Conservation (phyloP, 176 grass and related monocot species). For the Zea luxurians region DNA sequence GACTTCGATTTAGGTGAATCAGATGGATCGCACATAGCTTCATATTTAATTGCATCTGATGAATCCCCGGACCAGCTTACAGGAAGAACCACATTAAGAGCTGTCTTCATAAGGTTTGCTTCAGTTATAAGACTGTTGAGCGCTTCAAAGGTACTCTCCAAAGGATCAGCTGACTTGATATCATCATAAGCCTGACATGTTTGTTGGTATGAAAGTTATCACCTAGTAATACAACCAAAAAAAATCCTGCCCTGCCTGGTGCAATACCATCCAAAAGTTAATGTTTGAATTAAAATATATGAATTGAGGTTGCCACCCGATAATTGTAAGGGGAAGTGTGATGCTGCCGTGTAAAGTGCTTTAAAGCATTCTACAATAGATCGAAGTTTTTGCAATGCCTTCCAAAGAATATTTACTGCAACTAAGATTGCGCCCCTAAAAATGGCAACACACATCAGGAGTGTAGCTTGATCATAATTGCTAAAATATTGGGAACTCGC, state of each 20-base stretch:
- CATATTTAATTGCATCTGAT: constrained; percentile 53
- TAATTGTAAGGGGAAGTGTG: neutral
- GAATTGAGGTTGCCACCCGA: neutral
- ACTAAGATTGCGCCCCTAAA: neutral
- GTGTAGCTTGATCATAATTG: neutral
- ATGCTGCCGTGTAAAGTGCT: neutral
- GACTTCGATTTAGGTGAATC: constrained; percentile 49
- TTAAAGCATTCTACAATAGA: neutral
- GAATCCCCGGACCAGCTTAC: constrained; percentile 84
- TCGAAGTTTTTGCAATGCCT: neutral
- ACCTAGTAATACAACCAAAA: constrained; percentile 7
- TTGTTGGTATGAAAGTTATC: neutral
- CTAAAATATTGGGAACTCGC: neutral
- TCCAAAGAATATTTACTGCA: neutral
- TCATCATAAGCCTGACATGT: constrained; percentile 61
- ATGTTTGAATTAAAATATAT: neutral
- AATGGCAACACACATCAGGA: neutral
- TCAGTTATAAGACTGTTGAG: constrained; percentile 71
- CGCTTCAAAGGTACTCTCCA: constrained; percentile 57
- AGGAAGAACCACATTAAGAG: constrained; percentile 56
- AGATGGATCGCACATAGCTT: constrained; percentile 50
- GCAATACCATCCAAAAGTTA: neutral
- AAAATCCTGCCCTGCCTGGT: neutral
- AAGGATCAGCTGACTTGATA: constrained; percentile 49
- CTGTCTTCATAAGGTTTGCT: constrained; percentile 79